A percentile compares a stretch with the other conserved stretches of the same genome.
These are phyloP conservation scores for Posidonia oceanica DNA, from an alignment of 116 monocot species.

Conservation along the genomic window DNA sequence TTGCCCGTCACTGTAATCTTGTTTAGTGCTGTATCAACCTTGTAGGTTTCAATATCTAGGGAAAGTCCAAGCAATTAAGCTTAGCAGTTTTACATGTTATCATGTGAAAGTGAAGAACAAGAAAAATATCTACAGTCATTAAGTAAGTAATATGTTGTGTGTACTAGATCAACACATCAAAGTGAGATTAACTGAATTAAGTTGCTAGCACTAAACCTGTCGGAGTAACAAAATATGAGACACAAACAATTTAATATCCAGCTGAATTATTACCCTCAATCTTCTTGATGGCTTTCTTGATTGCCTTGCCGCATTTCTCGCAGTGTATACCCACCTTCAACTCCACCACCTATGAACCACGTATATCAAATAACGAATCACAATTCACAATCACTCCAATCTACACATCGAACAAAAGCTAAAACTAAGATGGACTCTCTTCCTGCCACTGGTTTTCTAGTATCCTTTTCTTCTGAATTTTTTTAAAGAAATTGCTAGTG, in stretches of 20 bases:
- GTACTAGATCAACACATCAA: no score
- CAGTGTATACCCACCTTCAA: constrained; percentile 89
- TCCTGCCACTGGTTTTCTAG: neutral
- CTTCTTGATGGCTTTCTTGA: constrained; percentile 91
- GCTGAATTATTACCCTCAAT: constrained; percentile 49
- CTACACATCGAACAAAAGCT: neutral
- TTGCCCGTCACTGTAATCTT: constrained; percentile 82
- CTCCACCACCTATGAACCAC: constrained; percentile 44
- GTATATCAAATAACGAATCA: neutral
- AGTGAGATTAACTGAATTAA: no score
- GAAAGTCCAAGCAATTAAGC: neutral
- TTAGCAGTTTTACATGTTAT: no score
- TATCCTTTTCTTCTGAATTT: neutral
- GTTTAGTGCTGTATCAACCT: constrained; percentile 46
- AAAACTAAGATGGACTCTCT: neutral
- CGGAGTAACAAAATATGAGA: no score
- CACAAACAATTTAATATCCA: no score
- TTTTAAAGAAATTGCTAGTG: neutral
- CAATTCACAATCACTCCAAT: neutral
- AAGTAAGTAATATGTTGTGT: no score
- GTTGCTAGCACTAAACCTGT: no score
- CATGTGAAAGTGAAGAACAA: no score
- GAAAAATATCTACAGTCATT: no score
- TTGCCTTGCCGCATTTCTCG: constrained; percentile 60
- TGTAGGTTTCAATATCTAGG: constrained; percentile 76